Percentiles rank a stretch among this genome's conserved stretches.
These are phyloP conservation scores for Suillus spraguei DNA, from an alignment of 768 basidiomycete genomes.

Conservation along the genomic window DNA sequence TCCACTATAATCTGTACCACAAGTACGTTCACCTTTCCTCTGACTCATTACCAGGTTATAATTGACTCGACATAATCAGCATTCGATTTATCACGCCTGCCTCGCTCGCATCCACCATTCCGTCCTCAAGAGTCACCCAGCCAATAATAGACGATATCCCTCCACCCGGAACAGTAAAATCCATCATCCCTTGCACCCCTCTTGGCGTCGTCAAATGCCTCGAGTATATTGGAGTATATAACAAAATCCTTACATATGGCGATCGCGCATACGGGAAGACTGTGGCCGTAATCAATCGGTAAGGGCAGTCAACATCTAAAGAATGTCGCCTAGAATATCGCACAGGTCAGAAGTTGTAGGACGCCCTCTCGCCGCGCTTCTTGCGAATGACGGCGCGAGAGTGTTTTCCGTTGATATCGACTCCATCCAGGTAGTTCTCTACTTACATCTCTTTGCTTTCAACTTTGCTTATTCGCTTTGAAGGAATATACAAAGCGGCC, in stretches of 20 bases:
- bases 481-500: constrained; percentile 96
- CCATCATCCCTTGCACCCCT: constrained; percentile 96
- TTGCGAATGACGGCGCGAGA: constrained; percentile 95
- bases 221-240: constrained; percentile 91
- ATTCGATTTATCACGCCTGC: constrained; percentile 89
- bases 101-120: constrained; percentile 56
- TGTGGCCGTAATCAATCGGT: constrained; percentile 95
- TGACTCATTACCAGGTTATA: neutral
- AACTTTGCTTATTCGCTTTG: constrained; percentile 9
- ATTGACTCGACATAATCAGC: constrained; percentile 32
- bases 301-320: constrained; percentile 17
- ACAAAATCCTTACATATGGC: constrained; percentile 88
- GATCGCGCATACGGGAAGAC: constrained; percentile 94
- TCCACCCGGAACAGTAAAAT: constrained; percentile 89
- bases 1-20: constrained; percentile 93
- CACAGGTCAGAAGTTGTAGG: constrained; percentile 96
- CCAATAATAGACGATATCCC: constrained; percentile 57
- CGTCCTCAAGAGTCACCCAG: constrained; percentile 31
- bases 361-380: constrained; percentile 90
- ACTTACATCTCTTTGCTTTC: neutral
- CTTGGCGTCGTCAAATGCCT: constrained; percentile 95
- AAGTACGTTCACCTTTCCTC: constrained; percentile 57
- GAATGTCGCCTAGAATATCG: constrained; percentile 6
- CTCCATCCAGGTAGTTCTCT: constrained; percentile 69
- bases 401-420: constrained; percentile 97